Evolutionary conservation across 768 basidiomycete species (phyloP).

Genomic region (Flagelloscypha sp.): DNA sequence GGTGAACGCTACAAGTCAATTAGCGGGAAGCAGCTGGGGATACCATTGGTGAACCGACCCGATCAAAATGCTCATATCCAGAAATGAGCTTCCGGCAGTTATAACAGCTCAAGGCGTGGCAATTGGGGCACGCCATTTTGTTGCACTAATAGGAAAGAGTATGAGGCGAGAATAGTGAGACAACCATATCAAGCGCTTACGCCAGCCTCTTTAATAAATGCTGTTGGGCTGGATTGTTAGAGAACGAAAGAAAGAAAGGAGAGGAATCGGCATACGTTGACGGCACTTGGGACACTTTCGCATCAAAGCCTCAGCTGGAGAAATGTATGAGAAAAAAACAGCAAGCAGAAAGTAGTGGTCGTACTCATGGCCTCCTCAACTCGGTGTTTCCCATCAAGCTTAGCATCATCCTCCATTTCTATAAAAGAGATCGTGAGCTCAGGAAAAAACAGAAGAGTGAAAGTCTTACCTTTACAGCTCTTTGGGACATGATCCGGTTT

Average conservation of each 20-base stretch:
- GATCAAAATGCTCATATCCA: slow-evolving; percentile 72
- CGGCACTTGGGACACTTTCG: slow-evolving; percentile 82
- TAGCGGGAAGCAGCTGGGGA: slow-evolving; percentile 17
- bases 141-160: slow-evolving; percentile 54
- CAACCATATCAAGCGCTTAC: slow-evolving; percentile 31
- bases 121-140: slow-evolving; percentile 81
- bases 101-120: slow-evolving; percentile 73
- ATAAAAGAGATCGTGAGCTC: slow-evolving; percentile 6
- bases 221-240: slow-evolving; percentile 25
- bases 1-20: slow-evolving; percentile 1
- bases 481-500: slow-evolving; percentile 75
- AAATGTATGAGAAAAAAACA: slow-evolving; percentile 4
- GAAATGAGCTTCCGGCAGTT: slow-evolving; percentile 65
- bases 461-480: slow-evolving; percentile 56
- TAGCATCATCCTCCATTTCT: slow-evolving; percentile 73
- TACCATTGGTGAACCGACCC: slow-evolving; percentile 25
- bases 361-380: slow-evolving; percentile 93
- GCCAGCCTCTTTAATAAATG: slow-evolving; percentile 72
- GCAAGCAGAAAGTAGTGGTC: slow-evolving; percentile 15
- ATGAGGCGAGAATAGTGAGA: neutral
- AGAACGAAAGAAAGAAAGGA: slow-evolving; percentile 1
- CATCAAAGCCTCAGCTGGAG: slow-evolving; percentile 68
- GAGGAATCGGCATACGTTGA: slow-evolving; percentile 44
- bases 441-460: neutral
- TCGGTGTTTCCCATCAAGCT: slow-evolving; percentile 64